Base-by-base conservation (phyloP, 768 basidiomycete species). In the Kwoniella mangroviensis region DNA sequence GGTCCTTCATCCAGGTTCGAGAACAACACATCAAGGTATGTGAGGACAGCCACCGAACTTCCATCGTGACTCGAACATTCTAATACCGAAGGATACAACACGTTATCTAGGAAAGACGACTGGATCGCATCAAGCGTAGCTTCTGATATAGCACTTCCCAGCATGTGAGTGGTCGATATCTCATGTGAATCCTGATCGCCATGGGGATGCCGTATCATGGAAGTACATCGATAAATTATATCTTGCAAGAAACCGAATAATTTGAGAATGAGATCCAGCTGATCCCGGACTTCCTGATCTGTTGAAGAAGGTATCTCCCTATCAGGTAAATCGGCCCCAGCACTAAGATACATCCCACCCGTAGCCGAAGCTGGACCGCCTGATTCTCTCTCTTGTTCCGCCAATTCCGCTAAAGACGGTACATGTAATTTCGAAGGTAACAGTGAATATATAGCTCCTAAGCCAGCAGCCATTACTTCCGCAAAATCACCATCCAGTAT, bases 401-500 rank as follows among this genome's bases (percentile, higher is more conserved):
- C 58, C 21, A 68, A 43, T 17, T 82, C 76, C 53, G 74, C 65
- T 21, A 83, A 82, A 26, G 86, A 85, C 85, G 68, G 86, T 69
- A 97, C 88, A 62, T 88, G 89, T 52, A 98, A 86, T 83, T 97
- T 97, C 21, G 89, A 89, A 0, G 96, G 96, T 12, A 98, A 85
- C 2, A 94, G 84, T 2, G 94, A 97, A 79, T 96, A 98, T 1
- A 96, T 91, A 0, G 96, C 96, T 3, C 93, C 91, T 12, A 98
- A 82, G 17, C 94, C 94, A 3, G 96, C 96, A 19, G 90, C 93
- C 56, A 98, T 88, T 12, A 98, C 96, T 73, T 98, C 94, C n/a
- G 94, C 93, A 81, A 97, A 96, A 83, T 98, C 96, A n/a, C 94
- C 93, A 77, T 96, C 93, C 19, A 97, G 87, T 62, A 98, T 92